Conservation (phyloP, 2,329 filamentous ascomycete species). For the Bisporella sp. region DNA sequence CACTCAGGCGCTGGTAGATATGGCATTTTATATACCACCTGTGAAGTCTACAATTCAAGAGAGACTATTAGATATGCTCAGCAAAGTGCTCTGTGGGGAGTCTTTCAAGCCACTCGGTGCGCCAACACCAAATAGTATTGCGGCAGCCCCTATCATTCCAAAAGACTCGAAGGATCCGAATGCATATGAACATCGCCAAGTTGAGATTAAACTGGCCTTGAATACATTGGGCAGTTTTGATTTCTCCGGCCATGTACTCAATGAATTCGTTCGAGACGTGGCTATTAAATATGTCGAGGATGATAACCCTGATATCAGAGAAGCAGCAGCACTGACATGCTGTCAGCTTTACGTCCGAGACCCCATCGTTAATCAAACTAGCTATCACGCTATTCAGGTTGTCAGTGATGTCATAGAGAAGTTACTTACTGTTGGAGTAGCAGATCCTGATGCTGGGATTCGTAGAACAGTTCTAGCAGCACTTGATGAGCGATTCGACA, state of each 20-base stretch:
- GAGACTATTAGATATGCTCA: slow-evolving; percentile 87
- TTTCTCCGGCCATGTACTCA: slow-evolving; percentile 85
- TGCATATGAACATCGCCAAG: slow-evolving; percentile 72
- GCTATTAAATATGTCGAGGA: slow-evolving; percentile 98
- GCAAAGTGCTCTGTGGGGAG: slow-evolving; percentile 84
- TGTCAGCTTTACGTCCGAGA: slow-evolving; percentile 97
- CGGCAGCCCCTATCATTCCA: slow-evolving; percentile 72
- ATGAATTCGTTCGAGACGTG: slow-evolving; percentile 97
- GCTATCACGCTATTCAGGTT: slow-evolving; percentile 92
- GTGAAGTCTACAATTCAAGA: slow-evolving; percentile 92
- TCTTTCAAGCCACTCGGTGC: slow-evolving; percentile 90
- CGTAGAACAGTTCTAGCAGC: slow-evolving; percentile 82
- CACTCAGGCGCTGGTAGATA: slow-evolving; percentile 92
- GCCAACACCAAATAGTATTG: slow-evolving; percentile 73
- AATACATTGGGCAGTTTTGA: slow-evolving; percentile 98
- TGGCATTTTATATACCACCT: slow-evolving; percentile 97
- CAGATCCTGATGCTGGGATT: slow-evolving; percentile 84
- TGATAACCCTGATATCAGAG: slow-evolving; percentile 86
- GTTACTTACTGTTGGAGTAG: slow-evolving; percentile 87
- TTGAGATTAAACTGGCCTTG: slow-evolving; percentile 85
- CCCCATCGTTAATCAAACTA: slow-evolving; percentile 96
- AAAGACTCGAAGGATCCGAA: slow-evolving; percentile 82
- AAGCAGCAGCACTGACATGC: slow-evolving; percentile 91
- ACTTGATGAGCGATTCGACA: slow-evolving; percentile 88
- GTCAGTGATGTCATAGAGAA: slow-evolving; percentile 98